Evolutionary conservation across 352 stramenopile genomes (phyloP).

Genomic region (Globisporangium uncinulatum): DNA sequence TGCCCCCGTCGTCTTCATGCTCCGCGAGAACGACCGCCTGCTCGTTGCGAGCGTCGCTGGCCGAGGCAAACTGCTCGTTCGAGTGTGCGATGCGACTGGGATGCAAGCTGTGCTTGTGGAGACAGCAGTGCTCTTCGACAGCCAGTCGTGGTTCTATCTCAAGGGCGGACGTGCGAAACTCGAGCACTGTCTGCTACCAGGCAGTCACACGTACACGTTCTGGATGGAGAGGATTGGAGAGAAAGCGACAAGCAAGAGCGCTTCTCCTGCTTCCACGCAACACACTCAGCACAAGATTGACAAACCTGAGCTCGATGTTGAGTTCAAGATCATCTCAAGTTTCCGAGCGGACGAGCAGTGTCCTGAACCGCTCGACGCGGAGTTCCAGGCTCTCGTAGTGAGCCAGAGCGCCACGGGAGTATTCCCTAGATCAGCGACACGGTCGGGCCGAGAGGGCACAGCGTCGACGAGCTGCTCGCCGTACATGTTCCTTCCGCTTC

Average conservation of each 20-base stretch:
- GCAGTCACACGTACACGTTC: slow-evolving; percentile 64
- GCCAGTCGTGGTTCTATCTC: slow-evolving; percentile 56
- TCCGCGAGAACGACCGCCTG: slow-evolving; percentile 50
- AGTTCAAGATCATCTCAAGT: slow-evolving; percentile 35
- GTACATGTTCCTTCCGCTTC: slow-evolving; percentile 10
- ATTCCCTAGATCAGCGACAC: neutral
- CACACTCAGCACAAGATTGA: neutral
- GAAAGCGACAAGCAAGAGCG: slow-evolving; percentile 9
- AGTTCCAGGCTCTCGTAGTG: slow-evolving; percentile 3
- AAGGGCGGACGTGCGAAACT: slow-evolving; percentile 33
- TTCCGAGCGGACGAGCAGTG: slow-evolving; percentile 26
- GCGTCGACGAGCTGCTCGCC: slow-evolving; percentile 2
- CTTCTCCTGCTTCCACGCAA: neutral
- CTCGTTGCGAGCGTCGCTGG: slow-evolving; percentile 48
- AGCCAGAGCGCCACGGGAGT: neutral
- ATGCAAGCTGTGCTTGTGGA: slow-evolving; percentile 40
- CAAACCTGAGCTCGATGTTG: slow-evolving; percentile 22
- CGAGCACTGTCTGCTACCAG: slow-evolving; percentile 35
- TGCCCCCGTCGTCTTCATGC: slow-evolving; percentile 34
- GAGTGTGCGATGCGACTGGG: slow-evolving; percentile 47
- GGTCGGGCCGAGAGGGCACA: neutral
- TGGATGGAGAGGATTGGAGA: slow-evolving; percentile 36
- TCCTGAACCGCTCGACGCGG: slow-evolving; percentile 2
- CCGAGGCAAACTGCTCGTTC: slow-evolving; percentile 47
- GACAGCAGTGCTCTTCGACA: slow-evolving; percentile 66